A percentile compares a stretch with the other conserved stretches of the same genome.
These are phyloP conservation scores for Lodderomyces elongisporus DNA, from an alignment of 1,139 yeast genomes.

Conservation along the genomic window DNA sequence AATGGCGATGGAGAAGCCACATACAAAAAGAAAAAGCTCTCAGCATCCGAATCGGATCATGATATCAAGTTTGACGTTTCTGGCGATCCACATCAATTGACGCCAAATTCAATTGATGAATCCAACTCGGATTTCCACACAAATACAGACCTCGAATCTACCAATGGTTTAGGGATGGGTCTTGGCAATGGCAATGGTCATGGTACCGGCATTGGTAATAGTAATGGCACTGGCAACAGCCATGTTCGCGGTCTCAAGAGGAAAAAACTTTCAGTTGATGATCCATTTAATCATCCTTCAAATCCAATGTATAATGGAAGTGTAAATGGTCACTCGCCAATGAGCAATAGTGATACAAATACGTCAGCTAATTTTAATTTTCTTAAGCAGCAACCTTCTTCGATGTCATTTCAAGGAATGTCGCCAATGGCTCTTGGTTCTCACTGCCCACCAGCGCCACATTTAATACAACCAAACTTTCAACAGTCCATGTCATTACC, in stretches of 20 bases:
- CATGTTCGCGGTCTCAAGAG: conserved; percentile 36
- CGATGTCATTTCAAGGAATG: conserved; percentile 11
- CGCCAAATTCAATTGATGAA: conserved; percentile 63
- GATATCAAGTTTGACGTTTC: conserved; percentile 7
- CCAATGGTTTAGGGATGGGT: too few relatives aligned
- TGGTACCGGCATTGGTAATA: too few relatives aligned
- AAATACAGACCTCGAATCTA: conserved; percentile 29
- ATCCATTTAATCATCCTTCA: conserved; percentile 31
- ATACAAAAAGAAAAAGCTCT: conserved; percentile 9
- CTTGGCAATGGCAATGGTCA: too few relatives aligned
- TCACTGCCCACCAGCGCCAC: conserved; percentile 10
- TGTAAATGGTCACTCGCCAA: conserved; percentile 38
- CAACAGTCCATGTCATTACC: conserved; percentile 1
- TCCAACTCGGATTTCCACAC: conserved; percentile 58
- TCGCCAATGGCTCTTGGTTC: conserved; percentile 11
- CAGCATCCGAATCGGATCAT: conserved; percentile 10
- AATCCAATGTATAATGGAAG: conserved; percentile 46
- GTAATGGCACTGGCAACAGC: too few relatives aligned
- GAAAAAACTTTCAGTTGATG: conserved; percentile 43
- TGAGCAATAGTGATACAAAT: conserved; percentile 44
- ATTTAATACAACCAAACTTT: background rate
- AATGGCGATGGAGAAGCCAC: background rate
- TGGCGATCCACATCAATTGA: conserved; percentile 32
- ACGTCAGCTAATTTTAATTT: conserved; percentile 22
- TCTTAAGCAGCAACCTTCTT: conserved; percentile 7